phyloP scores from a whole-genome alignment of 768 basidiomycete species.

The Boletales sp. region DNA sequence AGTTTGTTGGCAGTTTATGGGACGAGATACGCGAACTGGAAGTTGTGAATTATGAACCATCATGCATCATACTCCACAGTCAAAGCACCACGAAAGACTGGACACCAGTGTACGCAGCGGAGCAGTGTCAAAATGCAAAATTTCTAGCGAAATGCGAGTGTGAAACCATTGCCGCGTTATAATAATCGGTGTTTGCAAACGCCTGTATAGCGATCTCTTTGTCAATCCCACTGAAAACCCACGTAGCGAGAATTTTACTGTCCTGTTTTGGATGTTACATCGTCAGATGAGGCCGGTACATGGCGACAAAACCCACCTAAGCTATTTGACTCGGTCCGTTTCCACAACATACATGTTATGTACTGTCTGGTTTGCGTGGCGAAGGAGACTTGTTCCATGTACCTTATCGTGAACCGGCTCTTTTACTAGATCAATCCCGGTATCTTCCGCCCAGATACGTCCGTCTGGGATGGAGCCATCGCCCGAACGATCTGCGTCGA shows the following conservation, averaged over 20 bases:
- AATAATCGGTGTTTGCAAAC: too few species aligned
- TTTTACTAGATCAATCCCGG: slow-evolving; percentile 29
- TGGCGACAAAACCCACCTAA: slow-evolving; percentile 3
- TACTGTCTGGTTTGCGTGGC: slow-evolving; percentile 45
- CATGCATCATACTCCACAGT: too few species aligned
- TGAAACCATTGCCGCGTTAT: too few species aligned
- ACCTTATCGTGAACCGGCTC: slow-evolving; percentile 21
- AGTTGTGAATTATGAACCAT: too few species aligned
- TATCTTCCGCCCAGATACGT: slow-evolving; percentile 40
- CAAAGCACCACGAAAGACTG: too few species aligned
- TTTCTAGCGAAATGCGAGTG: too few species aligned
- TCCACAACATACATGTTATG: slow-evolving; percentile 64
- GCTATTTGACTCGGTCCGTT: slow-evolving; percentile 29
- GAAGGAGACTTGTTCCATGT: slow-evolving; percentile 45
- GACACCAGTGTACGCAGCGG: too few species aligned
- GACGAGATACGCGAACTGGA: too few species aligned
- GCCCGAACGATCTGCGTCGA: slow-evolving; percentile 36
- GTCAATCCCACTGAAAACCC: too few species aligned
- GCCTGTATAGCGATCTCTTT: too few species aligned
- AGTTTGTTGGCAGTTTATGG: too few species aligned
- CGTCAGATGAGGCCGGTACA: background rate
- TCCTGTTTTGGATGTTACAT: background rate
- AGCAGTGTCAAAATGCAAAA: too few species aligned
- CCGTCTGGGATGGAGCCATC: slow-evolving; percentile 35
- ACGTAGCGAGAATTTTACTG: background rate